Base-by-base conservation (phyloP, 2,329 filamentous ascomycete species). In the Madurella fahalii region DNA sequence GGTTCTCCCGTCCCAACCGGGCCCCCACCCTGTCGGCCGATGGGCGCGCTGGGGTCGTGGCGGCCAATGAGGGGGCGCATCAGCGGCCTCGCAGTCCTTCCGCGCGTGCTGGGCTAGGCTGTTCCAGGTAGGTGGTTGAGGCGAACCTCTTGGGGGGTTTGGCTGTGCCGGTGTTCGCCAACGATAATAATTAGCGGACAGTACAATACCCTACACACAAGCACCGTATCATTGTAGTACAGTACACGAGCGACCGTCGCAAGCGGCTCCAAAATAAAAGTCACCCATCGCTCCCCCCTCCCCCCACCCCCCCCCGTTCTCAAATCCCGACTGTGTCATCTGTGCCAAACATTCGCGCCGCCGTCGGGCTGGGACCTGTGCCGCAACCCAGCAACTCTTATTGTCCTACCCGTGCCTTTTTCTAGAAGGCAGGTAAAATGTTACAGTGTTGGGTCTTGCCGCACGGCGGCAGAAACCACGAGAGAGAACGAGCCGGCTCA, bases 111-210 rank as follows among this genome's bases (percentile, higher is more conserved):
- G 49, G 60, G 61, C 64, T 67, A 67, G 64, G 59, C 64, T 64
- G 58, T 63, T 65, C 63, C 65, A 43, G 66, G 66, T 61, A 68
- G 66, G 66, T 68, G 65, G 64, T 64, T 64, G 53, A 53, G 52
- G 57, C 53, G 56, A 50, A 47, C 50, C 18, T 40, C 46, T 31
- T 40, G 49, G 54, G 51, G 53, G 50, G 44, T 42, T 50, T 20
- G 49, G 25, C 31, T 50, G n/a, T n/a, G 57, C 53, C 43, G 52
- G 57, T 53, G 52, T 47, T 47, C 51, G 18, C 16, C 7, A 12
- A 18, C 15, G 17, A 25, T 25, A 25, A 25, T 25, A n/a, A n/a
- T n/a, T n/a, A n/a, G n/a, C n/a, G n/a, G n/a, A n/a, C n/a, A n/a
- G n/a, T 25, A 25, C 3, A 25, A 7, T 3, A 7, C 25, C 25